Evolutionary conservation across 208 protist genomes (phyloP), one percentile per base, ranked within the genome.

Genomic region (Leishmania turanica): DNA sequence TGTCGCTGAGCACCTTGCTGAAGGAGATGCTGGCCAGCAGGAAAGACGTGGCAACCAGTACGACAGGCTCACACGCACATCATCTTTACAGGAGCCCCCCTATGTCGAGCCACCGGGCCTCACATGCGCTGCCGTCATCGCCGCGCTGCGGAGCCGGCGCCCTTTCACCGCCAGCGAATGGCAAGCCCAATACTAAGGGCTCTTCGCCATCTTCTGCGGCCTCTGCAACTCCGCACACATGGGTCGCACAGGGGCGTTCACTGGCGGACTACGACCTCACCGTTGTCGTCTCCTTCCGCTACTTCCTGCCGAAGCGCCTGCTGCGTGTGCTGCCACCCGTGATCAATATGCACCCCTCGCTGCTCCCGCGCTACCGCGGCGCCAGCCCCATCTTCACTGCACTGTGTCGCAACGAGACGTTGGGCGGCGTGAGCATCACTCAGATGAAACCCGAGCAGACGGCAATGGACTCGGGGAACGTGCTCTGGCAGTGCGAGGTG

Each of bases 301-400:
- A 97, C 87, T 97, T 95, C 65, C 78, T 97, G 3, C 94, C 94
- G 4, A 77, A 89, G 51, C 71, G 79, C 11, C 82, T 97, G 0
- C 82, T 97, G 34, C 83, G 78, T 6, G 89, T 83, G 53, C 77
- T 97, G 72, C 91, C 93, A 17, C 91, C 88, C 1, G 92, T 91
- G 27, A 88, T 98, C 74, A 98, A 98, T 79, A 81, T 97, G 83
- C 96, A 98, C 81, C 96, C 96, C 8, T 97, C 93, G 24, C 79
- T 98, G 51, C 86, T 98, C 13, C 96, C 96, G 8, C 84, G 86
- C 45, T 97, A 97, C 86, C 92, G 96, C 70, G 96, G 96, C 40
- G 92, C 93, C 53, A 96, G 93, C 77, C 96, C 96, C 34, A 96
- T 98, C 69, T 97, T 96, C 79, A 89, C 90, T 34, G 91, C 96